A percentile compares a stretch with the other conserved stretches of the same genome.
Conservation (phyloP, 352 stramenopile genomes). For the Globisporangium cederbergense region DNA sequence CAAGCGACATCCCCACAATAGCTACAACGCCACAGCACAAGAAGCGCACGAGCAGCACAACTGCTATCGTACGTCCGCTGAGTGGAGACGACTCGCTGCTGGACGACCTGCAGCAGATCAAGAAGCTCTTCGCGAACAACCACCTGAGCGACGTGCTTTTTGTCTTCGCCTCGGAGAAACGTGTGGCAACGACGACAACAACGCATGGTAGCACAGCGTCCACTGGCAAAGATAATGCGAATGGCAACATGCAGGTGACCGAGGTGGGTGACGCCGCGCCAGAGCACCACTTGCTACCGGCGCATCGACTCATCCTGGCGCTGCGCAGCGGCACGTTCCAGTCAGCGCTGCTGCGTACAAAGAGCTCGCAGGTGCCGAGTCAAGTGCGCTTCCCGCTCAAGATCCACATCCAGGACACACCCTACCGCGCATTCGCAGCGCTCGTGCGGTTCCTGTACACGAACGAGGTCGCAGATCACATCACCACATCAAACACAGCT, state of each 20-base stretch:
- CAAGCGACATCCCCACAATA: not conserved
- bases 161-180: constrained; percentile 51
- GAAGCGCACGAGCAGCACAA: not conserved
- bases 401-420: constrained; percentile 80
- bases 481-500: not conserved
- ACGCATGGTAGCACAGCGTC: not conserved
- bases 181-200: not conserved
- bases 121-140: constrained; percentile 59
- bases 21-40: not conserved
- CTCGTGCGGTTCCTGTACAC: constrained; percentile 77
- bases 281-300: constrained; percentile 58
- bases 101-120: constrained; percentile 53
- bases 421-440: constrained; percentile 65
- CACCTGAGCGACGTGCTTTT: constrained; percentile 82
- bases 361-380: constrained; percentile 60
- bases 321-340: constrained; percentile 75
- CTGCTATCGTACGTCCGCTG: not conserved
- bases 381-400: constrained; percentile 79
- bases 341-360: constrained; percentile 51
- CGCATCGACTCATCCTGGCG: constrained; percentile 70
- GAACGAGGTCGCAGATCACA: constrained; percentile 37
- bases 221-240: not conserved
- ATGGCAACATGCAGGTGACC: not conserved
- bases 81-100: constrained; percentile 26
- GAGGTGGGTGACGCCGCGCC: not conserved